Base-by-base conservation (phyloP, 1,284 basidiomycete genomes). In the Cutaneotrichosporon spelunceum region DNA sequence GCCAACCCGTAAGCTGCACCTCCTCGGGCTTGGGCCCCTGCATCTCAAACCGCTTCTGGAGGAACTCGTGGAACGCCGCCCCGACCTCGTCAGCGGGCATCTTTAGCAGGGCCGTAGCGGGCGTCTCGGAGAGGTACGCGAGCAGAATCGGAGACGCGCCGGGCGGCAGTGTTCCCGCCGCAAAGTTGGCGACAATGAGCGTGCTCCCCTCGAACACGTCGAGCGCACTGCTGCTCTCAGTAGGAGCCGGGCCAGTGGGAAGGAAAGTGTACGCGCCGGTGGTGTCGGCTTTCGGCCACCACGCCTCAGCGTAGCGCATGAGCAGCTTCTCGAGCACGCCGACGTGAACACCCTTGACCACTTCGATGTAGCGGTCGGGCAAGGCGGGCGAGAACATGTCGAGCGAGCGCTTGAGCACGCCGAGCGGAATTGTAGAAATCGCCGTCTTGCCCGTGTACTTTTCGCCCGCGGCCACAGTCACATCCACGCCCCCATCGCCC, bases 321-420 rank as follows among this genome's bases (percentile, higher is more conserved):
- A 82, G 70, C n/a, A 82, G 68, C 70, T 83, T 82, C 61, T 81
- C 80, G 29, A 82, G 76, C n/a, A 76, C 68, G 27, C 81, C 81
- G 26, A 81, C 79, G 42, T 78, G 72, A 3, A 76, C 77, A 3
- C 75, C 72, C 3, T 59, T 49, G 54, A 82, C 73, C 0, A 74
- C 70, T 3, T 72, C 69, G 23, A 56, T 58, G 44, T 74, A 69
- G 23, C 67, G 64, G 3, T 63, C 14, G 0, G 77, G 72, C 3
- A 82, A 66, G 2, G 72, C 49, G 0, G 81, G 79, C 1, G 48
- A 21, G 73, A 81, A 81, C 42, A 74, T 68, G 0, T 34, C 39
- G 8, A 70, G 57, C 9, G 70, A 57, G 2, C 63, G 66, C 64
- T 81, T 77, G 52, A 82, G 74, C 4, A 81, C 77, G 39, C 75